Conservation (phyloP, 2,329 filamentous ascomycete genomes). For the Alternaria solani region DNA sequence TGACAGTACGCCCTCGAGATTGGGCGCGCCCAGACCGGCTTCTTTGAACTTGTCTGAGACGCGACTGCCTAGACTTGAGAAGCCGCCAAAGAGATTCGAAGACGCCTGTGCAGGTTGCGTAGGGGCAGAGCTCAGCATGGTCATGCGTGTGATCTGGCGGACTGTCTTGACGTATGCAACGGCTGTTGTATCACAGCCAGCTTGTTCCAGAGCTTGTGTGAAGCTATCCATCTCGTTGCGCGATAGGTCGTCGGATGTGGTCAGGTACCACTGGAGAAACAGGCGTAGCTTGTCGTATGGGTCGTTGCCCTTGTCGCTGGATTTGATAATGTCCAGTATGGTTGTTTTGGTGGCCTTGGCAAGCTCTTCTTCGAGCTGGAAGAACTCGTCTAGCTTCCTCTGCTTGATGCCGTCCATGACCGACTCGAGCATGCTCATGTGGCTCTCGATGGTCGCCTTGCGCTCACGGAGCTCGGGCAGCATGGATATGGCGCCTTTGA, state of each 20-base stretch:
- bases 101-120: slow-evolving; percentile 69
- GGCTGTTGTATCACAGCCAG: slow-evolving; percentile 78
- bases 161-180: slow-evolving; percentile 83
- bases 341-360: slow-evolving; percentile 86
- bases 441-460: slow-evolving; percentile 75
- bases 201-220: slow-evolving; percentile 79
- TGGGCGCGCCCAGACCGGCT: slow-evolving; percentile 76
- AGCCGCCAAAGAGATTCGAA: slow-evolving; percentile 87
- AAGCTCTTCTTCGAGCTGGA: slow-evolving; percentile 92
- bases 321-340: slow-evolving; percentile 74
- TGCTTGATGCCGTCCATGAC: slow-evolving; percentile 49
- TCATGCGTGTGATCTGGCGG: slow-evolving; percentile 95
- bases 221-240: slow-evolving; percentile 85
- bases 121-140: slow-evolving; percentile 89
- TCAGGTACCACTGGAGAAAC: slow-evolving; percentile 92
- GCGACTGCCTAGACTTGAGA: slow-evolving; percentile 88
- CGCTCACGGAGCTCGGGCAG: slow-evolving; percentile 91
- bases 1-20: slow-evolving; percentile 92
- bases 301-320: slow-evolving; percentile 80
- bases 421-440: slow-evolving; percentile 92
- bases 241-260: slow-evolving; percentile 86
- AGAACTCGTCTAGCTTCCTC: slow-evolving; percentile 93
- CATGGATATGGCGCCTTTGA: slow-evolving; percentile 94
- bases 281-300: slow-evolving; percentile 88
- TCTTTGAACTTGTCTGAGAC: slow-evolving; percentile 95